Evolutionary conservation across 1,284 basidiomycete genomes (phyloP), one percentile per base, ranked within the genome.

Genomic region (Rhizopogon parksii): DNA sequence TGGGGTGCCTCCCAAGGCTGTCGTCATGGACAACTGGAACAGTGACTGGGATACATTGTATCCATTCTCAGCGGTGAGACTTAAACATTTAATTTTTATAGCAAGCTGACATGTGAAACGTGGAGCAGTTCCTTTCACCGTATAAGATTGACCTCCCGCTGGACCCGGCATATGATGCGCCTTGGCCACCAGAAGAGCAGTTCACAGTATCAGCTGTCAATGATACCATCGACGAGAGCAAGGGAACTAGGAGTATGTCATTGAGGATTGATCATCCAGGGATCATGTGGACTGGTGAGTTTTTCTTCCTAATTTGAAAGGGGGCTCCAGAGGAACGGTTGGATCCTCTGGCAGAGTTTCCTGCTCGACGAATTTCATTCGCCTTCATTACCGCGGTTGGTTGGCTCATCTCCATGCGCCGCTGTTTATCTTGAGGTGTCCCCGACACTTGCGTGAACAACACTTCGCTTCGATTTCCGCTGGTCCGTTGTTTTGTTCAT

Each of bases 11-110:
- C 73, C 74, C 6, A 73, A 68, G n/a, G 58, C 71, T 1, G 71
- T 82, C 7, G 64, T 73, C 3, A 83, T 88, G 81, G 71, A 85
- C 57, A 78, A 81, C 43, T 77, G 82, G 62, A 88, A 87, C 54
- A 70, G 76, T 14, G 90, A 92, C 58, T 95, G 91, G 91, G 90
- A 94, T 68, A 74, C 83, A 1, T 66, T 97, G 27, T 95, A 94
- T 68, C 91, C 94, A 2, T 88, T 93, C 65, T 90, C 88, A 4
- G 71, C 80, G 47, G 87, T 88, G 57, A 42, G 80, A 67, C 40
- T 19, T 14, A 24, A 3, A 39, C 14, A 0, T 53, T 36, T 43
- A 37, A 35, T 42, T 51, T 11, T 36, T 25, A 25, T 25, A 3
- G 51, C 24, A 30, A 9, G 25, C 27, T 47, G 12, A 34, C 45